Conservation (phyloP, 495 filamentous ascomycete genomes). For the Umbilicaria muhlenbergii region DNA sequence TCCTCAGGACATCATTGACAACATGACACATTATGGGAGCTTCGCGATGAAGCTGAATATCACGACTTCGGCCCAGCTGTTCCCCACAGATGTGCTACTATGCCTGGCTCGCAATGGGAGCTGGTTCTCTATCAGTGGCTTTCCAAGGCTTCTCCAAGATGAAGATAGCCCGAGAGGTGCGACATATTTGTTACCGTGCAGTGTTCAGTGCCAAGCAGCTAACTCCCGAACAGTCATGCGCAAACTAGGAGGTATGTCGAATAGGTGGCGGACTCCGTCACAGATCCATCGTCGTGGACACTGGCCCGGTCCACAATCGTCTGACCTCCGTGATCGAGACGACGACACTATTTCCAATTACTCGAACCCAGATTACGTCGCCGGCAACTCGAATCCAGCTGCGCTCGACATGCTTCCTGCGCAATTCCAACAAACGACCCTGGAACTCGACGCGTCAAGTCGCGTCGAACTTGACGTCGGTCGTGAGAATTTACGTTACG, state of each 20-base stretch:
- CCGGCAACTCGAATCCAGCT: not conserved
- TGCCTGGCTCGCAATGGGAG: not conserved
- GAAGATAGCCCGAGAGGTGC: not conserved
- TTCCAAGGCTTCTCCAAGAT: conserved; percentile 9
- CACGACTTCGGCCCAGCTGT: conserved; percentile 2
- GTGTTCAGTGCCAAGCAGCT: not conserved
- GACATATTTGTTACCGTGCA: not conserved
- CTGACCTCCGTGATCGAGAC: not conserved
- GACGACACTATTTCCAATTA: not conserved
- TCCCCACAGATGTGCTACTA: conserved; percentile 4
- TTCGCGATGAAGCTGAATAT: conserved; percentile 6
- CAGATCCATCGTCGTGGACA: not conserved
- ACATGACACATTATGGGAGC: conserved; percentile 1
- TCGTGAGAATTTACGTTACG: too few species aligned
- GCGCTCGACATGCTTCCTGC: too few species aligned
- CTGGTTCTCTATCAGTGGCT: conserved; percentile 8
- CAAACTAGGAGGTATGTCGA: not conserved
- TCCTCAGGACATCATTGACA: conserved; percentile 3
- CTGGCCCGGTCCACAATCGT: not conserved
- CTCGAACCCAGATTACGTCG: not conserved
- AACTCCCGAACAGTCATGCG: not conserved
- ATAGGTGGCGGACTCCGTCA: conserved; percentile 2
- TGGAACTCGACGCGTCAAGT: too few species aligned
- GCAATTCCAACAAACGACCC: too few species aligned
- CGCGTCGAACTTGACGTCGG: too few species aligned